Evolutionary conservation across 2,329 filamentous ascomycete species (phyloP).

Genomic region (Monosporascus sp.): DNA sequence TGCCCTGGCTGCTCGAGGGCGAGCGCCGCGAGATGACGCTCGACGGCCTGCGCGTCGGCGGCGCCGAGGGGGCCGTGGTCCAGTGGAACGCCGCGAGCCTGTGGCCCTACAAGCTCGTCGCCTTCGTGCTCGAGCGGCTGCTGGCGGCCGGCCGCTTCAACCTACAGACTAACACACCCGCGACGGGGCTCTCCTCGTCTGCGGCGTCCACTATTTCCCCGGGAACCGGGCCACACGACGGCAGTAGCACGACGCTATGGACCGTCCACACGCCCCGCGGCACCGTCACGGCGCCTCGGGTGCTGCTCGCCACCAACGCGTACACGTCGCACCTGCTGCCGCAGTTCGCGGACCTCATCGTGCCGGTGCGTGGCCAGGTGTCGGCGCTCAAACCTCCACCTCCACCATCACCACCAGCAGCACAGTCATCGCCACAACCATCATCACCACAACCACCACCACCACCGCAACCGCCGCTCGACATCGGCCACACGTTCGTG

Average conservation of each 20-base stretch:
- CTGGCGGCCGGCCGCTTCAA: constrained; percentile 52
- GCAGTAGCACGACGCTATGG: constrained; percentile 39
- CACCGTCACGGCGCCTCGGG: constrained; percentile 53
- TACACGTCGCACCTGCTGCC: constrained; percentile 77
- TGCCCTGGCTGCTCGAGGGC: constrained; percentile 15
- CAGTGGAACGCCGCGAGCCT: constrained; percentile 62
- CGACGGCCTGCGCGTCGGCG: constrained; percentile 47
- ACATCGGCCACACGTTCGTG: constrained; percentile 57
- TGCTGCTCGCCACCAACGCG: constrained; percentile 78
- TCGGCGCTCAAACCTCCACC: constrained; percentile 57
- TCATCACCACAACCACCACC: not conserved
- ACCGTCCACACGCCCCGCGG: constrained; percentile 65
- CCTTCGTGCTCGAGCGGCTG: constrained; percentile 62
- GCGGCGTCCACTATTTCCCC: not conserved
- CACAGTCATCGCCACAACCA: not conserved
- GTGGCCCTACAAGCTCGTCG: constrained; percentile 83
- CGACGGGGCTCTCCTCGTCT: constrained; percentile 39
- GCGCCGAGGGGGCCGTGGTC: constrained; percentile 58
- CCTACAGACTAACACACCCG: constrained; percentile 70
- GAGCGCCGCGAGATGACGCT: constrained; percentile 34
- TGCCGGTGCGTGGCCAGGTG: constrained; percentile 74
- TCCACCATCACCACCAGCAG: constrained; percentile 14
- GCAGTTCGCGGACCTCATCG: constrained; percentile 62
- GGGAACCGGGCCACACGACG: not conserved
- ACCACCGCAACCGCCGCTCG: constrained; percentile 21